Conservation (phyloP, 73 alveolate genomes). For the Symbiodinium pilosum region DNA sequence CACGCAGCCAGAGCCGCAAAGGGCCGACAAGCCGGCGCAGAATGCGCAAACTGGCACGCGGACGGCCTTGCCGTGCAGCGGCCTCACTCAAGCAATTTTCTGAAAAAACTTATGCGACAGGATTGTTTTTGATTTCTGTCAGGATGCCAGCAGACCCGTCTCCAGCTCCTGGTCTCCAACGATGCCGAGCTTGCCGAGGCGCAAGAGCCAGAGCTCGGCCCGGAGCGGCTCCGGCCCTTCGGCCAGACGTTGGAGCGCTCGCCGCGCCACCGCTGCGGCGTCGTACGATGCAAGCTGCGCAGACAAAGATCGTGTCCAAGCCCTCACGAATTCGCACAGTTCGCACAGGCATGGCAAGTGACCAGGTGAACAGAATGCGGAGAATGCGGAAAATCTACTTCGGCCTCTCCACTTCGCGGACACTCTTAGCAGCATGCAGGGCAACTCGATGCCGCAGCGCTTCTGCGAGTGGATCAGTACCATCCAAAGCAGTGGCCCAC, state of each 20-base stretch:
- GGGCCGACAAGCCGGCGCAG: not conserved
- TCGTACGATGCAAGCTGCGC: not conserved
- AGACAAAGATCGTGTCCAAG: not conserved
- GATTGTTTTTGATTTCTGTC: not conserved
- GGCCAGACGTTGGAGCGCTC: conserved; percentile 31
- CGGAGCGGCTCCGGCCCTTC: conserved; percentile 1
- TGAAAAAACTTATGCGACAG: not conserved
- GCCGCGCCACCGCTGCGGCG: conserved; percentile 10
- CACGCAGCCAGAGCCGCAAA: not conserved
- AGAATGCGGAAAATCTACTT: no score
- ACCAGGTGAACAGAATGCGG: no score
- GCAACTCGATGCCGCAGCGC: conserved; percentile 43
- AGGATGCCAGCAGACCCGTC: not conserved
- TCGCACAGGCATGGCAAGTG: no score
- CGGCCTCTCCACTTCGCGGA: conserved; percentile 35
- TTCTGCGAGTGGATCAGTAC: conserved; percentile 63
- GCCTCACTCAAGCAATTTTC: not conserved
- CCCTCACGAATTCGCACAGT: no score
- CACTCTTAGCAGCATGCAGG: conserved; percentile 4
- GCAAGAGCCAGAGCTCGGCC: conserved; percentile 46
- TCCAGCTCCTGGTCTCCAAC: no score
- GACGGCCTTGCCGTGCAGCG: not conserved
- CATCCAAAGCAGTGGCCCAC: conserved; percentile 43
- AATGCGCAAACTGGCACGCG: not conserved
- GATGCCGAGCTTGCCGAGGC: not conserved